Evolutionary conservation across 257 asterid species (phyloP), one percentile per base, ranked within the genome.

Genomic region (Mitragyna speciosa): DNA sequence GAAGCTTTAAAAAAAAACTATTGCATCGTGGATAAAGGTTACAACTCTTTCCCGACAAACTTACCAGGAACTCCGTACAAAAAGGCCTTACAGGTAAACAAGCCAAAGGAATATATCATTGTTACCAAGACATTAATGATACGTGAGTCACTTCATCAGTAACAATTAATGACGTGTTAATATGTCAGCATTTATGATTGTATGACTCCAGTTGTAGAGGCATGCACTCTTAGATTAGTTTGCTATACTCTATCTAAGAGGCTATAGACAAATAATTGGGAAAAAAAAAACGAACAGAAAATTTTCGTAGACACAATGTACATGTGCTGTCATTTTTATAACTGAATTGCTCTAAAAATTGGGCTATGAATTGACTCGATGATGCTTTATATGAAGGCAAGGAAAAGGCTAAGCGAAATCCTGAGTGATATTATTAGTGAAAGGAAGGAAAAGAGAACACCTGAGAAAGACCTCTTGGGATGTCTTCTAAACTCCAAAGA

Each of bases 31-130:
- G 90, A 93, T 11, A 86, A 67, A 81, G 99, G 98, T 39, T 94
- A 92, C 87, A 94, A 94, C 84, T 91, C 95, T 12, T 91, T 94
- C 65, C 95, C 97, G 7, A 88, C 89, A 5, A 87, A 83, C 43
- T 72, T 95, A 7, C 97, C 96, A 0, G 93, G 95, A 61, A 87
- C 91, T 61, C 84, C 77, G 8, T 95, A 87, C 77, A 78, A 80
- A 26, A 89, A 82, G 81, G 96, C 99, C 45, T 43, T 85, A 1
- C 88, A 88, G 91, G 98, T 92, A 81, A 39, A 41, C 45, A 52
- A 9, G 7, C n/a, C 56, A 19, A 39, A 41, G 15, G 1, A 24
- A 19, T 11, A 5, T 7, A n/a, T 63, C 65, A 12, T 33, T 76
- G 2, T 12, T 30, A 0, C 22, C 6, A 12, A 39, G 31, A 22